A percentile compares a stretch with the other conserved stretches of the same genome.
phyloP scores from a whole-genome alignment of 2,329 filamentous ascomycete species.

The Pyrenophora seminiperda region DNA sequence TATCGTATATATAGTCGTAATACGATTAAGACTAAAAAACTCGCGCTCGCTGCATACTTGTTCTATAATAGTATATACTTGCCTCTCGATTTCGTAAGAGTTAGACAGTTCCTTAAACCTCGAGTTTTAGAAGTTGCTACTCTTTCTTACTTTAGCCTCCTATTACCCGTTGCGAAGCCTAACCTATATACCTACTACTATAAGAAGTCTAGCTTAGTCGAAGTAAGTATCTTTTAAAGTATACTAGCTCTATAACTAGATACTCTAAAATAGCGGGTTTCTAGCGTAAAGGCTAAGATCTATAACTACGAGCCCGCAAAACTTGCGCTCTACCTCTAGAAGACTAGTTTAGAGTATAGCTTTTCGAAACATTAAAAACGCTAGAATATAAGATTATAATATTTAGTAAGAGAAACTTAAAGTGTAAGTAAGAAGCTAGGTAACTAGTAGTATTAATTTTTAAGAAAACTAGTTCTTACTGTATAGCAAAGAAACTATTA shows the following conservation, averaged over 20 bases:
- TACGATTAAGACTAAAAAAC: slow-evolving; percentile 10
- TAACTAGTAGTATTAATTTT: too few species aligned
- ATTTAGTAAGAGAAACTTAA: too few species aligned
- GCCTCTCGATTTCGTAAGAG: slow-evolving; percentile 16
- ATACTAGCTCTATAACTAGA: slow-evolving; percentile 9
- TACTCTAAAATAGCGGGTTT: slow-evolving; percentile 13
- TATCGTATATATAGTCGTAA: slow-evolving; percentile 30
- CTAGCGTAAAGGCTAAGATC: slow-evolving; percentile 8
- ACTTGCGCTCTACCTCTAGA: slow-evolving; percentile 21
- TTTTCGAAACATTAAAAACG: slow-evolving; percentile 6
- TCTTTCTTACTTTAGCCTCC: slow-evolving; percentile 29
- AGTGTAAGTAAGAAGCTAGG: too few species aligned
- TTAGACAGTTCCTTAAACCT: slow-evolving; percentile 33
- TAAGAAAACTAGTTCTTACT: too few species aligned
- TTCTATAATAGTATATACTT: too few species aligned
- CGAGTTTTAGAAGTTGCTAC: slow-evolving; percentile 28
- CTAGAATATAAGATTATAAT: background rate
- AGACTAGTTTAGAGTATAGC: slow-evolving; percentile 2
- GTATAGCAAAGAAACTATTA: background rate
- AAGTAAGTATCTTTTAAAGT: slow-evolving; percentile 37
- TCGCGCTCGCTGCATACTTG: too few species aligned
- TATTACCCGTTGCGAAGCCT: slow-evolving; percentile 21
- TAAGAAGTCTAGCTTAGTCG: slow-evolving; percentile 26
- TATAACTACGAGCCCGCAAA: slow-evolving; percentile 13
- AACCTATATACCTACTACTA: slow-evolving; percentile 31